Percentiles rank a stretch among this genome's conserved stretches.
These are phyloP conservation scores for Eutypella sp. DNA, from an alignment of 2,329 filamentous ascomycete genomes.

Conservation along the genomic window DNA sequence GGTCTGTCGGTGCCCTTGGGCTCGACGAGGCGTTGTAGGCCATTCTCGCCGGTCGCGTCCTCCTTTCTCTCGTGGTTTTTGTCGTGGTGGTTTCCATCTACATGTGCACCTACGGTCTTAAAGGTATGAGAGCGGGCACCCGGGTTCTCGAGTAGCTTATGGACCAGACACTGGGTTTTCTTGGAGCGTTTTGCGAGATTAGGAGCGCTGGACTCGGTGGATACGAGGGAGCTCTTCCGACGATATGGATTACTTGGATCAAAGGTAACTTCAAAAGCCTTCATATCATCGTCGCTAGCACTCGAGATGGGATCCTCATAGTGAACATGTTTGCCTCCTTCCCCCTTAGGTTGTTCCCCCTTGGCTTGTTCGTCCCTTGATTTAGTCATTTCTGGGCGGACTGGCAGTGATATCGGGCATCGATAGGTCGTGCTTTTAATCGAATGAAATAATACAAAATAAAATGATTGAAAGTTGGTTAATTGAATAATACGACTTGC, in stretches of 20 bases:
- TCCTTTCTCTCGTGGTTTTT: constrained; percentile 7
- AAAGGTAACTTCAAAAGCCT: constrained; percentile 56
- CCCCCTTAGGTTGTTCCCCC: too few relatives aligned
- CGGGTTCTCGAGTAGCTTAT: constrained; percentile 56
- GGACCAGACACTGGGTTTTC: constrained; percentile 58
- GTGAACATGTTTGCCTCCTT: background rate
- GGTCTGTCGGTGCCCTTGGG: constrained; percentile 27
- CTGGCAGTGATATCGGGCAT: too few relatives aligned
- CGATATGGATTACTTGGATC: constrained; percentile 56
- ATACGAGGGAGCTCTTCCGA: constrained; percentile 61
- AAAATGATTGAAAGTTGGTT: too few relatives aligned
- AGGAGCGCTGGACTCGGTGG: constrained; percentile 39
- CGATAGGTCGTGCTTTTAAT: too few relatives aligned
- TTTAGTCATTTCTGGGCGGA: background rate
- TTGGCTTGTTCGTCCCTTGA: background rate
- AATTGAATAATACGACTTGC: too few relatives aligned
- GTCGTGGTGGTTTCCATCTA: constrained; percentile 10
- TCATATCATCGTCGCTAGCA: constrained; percentile 47
- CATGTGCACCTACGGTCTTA: constrained; percentile 20
- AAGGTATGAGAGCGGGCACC: constrained; percentile 30
- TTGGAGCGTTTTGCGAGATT: constrained; percentile 28
- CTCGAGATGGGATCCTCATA: constrained; percentile 37
- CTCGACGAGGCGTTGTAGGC: constrained; percentile 27
- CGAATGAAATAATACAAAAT: too few relatives aligned
- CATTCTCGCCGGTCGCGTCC: constrained; percentile 22